These are phyloP conservation scores for Pichia sp. DNA, from an alignment of 1,139 yeast species.

Conservation along the genomic window DNA sequence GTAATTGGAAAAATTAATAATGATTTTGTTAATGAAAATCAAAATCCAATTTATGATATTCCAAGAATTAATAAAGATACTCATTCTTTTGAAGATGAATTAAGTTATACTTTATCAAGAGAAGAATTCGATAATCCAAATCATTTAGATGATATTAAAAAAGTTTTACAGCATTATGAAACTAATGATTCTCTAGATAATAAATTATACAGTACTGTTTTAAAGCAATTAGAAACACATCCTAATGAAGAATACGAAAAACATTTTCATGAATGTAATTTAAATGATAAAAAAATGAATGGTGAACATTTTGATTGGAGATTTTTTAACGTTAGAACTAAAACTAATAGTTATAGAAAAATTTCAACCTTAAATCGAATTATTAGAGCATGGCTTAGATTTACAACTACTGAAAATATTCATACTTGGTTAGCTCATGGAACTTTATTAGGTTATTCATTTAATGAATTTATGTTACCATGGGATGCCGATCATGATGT, in stretches of 20 bases:
- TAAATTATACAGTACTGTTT: slow-evolving; percentile 13
- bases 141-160: background rate
- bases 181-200: slow-evolving; percentile 15
- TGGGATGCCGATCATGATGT: slow-evolving; percentile 62
- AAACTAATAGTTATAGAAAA: slow-evolving; percentile 34
- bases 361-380: slow-evolving; percentile 38
- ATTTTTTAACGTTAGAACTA: slow-evolving; percentile 34
- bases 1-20: slow-evolving; percentile 4
- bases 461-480: slow-evolving; percentile 51
- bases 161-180: background rate
- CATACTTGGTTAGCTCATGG: slow-evolving; percentile 60
- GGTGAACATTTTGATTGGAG: slow-evolving; percentile 37
- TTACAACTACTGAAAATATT: slow-evolving; percentile 35
- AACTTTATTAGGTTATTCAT: slow-evolving; percentile 50
- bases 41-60: slow-evolving; percentile 3
- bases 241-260: slow-evolving; percentile 19
- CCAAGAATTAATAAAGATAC: slow-evolving; percentile 10
- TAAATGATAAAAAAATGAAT: slow-evolving; percentile 14
- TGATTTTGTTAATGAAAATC: background rate
- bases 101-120: too few relatives aligned
- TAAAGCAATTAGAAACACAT: slow-evolving; percentile 1
- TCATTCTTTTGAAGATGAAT: too few relatives aligned
- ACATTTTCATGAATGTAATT: slow-evolving; percentile 34
- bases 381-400: slow-evolving; percentile 46
- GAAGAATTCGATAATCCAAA: background rate